A percentile compares a stretch with the other conserved stretches of the same genome.
Evolutionary conservation across 495 filamentous ascomycete genomes (phyloP).

Genomic region (Penicillium fimorum): DNA sequence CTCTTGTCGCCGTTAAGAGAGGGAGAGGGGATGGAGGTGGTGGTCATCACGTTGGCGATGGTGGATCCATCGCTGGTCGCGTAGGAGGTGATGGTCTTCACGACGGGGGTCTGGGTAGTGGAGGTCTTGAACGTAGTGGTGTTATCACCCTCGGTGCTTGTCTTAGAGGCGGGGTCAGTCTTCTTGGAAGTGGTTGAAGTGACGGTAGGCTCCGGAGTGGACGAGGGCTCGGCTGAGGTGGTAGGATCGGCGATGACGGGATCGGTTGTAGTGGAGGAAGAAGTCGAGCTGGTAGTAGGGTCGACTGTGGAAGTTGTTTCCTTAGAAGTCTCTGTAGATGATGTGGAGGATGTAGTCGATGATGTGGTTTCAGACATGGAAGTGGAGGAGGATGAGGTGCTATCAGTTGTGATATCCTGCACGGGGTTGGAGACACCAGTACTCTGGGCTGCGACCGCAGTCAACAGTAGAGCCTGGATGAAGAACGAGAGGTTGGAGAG

Average conservation of each 20-base stretch:
- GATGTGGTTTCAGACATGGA: constrained; percentile 22
- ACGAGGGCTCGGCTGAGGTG: constrained; percentile 10
- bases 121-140: constrained; percentile 14
- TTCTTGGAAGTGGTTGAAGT: constrained; percentile 14
- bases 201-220: constrained; percentile 17
- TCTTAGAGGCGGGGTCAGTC: constrained; percentile 10
- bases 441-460: constrained; percentile 39
- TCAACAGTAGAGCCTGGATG: constrained; percentile 40
- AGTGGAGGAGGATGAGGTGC: constrained; percentile 15
- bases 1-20: constrained; percentile 41
- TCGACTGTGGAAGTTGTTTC: constrained; percentile 21
- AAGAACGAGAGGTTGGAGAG: constrained; percentile 37
- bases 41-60: constrained; percentile 34
- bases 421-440: constrained; percentile 23
- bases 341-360: constrained; percentile 16
- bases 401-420: constrained; percentile 22
- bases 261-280: constrained; percentile 13
- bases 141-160: constrained; percentile 6
- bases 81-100: constrained; percentile 36
- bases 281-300: constrained; percentile 17
- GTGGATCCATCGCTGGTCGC: constrained; percentile 35
- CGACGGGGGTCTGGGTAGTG: constrained; percentile 22
- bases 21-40: constrained; percentile 30
- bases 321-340: constrained; percentile 6
- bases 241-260: constrained; percentile 8